A percentile compares a stretch with the other conserved stretches of the same genome.
These are phyloP conservation scores for Annulohypoxylon nitens DNA, from an alignment of 495 filamentous ascomycete genomes.

Conservation along the genomic window DNA sequence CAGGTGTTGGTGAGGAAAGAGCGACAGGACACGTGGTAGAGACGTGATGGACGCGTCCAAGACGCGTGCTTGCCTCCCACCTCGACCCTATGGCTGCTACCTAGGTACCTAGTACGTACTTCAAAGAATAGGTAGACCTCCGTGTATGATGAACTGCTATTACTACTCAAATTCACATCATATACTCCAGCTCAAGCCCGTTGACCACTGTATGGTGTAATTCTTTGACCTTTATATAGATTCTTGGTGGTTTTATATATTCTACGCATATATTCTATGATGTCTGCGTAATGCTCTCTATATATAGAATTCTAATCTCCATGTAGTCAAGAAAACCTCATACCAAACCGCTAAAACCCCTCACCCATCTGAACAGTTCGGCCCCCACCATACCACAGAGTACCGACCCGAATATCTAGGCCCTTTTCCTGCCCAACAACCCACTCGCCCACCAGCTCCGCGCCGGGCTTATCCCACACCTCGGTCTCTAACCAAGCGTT, in stretches of 20 bases:
- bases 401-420: constrained; percentile 75
- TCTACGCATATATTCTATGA: too few species aligned
- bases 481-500: constrained; percentile 76
- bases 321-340: not conserved
- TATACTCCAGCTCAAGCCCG: not conserved
- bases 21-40: not conserved
- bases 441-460: constrained; percentile 68
- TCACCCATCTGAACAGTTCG: constrained; percentile 71
- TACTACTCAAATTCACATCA: not conserved
- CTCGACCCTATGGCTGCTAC: too few species aligned
- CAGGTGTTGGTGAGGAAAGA: not conserved
- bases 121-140: not conserved
- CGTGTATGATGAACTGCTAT: not conserved
- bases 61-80: not conserved
- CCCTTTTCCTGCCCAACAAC: constrained; percentile 82
- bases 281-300: too few species aligned
- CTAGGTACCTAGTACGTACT: not conserved
- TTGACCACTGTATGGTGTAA: not conserved
- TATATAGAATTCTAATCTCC: not conserved
- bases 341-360: constrained; percentile 62
- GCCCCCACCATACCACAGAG: constrained; percentile 88
- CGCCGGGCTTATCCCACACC: constrained; percentile 71
- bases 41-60: not conserved
- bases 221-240: not conserved
- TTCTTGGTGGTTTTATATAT: too few species aligned